These are phyloP conservation scores for Exophiala sideris DNA, from an alignment of 2,329 filamentous ascomycete species.

Conservation along the genomic window DNA sequence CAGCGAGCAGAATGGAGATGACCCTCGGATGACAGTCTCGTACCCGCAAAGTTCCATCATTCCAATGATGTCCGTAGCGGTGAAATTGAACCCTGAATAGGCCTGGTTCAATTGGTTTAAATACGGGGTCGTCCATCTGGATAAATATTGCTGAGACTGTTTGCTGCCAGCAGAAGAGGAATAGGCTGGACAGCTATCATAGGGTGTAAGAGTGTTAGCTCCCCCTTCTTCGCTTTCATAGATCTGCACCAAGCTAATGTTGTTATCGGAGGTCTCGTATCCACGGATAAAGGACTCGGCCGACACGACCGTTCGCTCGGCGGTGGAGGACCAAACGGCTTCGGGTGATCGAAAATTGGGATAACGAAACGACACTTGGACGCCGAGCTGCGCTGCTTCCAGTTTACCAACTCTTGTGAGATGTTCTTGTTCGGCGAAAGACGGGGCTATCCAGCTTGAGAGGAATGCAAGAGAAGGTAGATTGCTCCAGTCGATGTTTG, in stretches of 20 bases:
- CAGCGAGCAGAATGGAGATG: slow-evolving; percentile 59
- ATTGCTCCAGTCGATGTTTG: slow-evolving; percentile 54
- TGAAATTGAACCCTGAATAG: slow-evolving; percentile 61
- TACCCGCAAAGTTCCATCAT: slow-evolving; percentile 67
- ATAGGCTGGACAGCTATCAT: slow-evolving; percentile 63
- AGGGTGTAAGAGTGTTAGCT: slow-evolving; percentile 61
- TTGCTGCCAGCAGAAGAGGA: slow-evolving; percentile 56
- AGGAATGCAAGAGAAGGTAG: slow-evolving; percentile 58
- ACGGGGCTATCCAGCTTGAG: slow-evolving; percentile 54
- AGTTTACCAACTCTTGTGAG: slow-evolving; percentile 60
- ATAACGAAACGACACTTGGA: slow-evolving; percentile 58
- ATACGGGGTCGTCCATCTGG: slow-evolving; percentile 60
- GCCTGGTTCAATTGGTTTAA: slow-evolving; percentile 54
- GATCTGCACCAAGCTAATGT: slow-evolving; percentile 54
- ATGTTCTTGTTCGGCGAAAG: slow-evolving; percentile 58
- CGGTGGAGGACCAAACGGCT: slow-evolving; percentile 61
- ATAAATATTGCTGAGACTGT: slow-evolving; percentile 50
- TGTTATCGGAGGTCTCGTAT: slow-evolving; percentile 51
- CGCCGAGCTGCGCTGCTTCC: slow-evolving; percentile 59
- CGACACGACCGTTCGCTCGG: slow-evolving; percentile 59
- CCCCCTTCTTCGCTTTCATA: slow-evolving; percentile 57
- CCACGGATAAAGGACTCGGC: slow-evolving; percentile 58
- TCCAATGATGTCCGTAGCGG: slow-evolving; percentile 58
- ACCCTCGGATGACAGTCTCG: slow-evolving; percentile 61
- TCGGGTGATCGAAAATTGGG: slow-evolving; percentile 51